Evolutionary conservation across 305 asterid genomes (phyloP).

Genomic region (Fraxinus sp.): DNA sequence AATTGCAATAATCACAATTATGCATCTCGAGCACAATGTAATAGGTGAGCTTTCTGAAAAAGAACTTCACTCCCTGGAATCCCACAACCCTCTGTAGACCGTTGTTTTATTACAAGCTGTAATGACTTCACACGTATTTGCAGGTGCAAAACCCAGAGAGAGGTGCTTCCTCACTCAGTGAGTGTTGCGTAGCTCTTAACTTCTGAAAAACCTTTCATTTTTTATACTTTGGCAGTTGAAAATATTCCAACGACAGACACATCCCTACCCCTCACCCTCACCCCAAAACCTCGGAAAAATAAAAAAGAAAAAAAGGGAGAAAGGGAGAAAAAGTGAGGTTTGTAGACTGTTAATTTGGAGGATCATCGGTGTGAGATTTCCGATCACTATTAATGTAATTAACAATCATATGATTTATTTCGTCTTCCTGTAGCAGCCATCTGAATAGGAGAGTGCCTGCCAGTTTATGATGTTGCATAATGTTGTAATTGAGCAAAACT

Average conservation of each 20-base stretch:
- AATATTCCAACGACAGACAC: neutral
- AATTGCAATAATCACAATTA: conserved; percentile 89
- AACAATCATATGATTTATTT: neutral
- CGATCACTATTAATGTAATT: neutral
- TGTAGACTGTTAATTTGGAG: neutral
- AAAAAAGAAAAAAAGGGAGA: neutral
- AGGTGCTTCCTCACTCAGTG: conserved; percentile 48
- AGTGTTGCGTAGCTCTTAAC: conserved; percentile 44
- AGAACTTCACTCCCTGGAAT: neutral
- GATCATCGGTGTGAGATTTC: neutral
- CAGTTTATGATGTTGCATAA: too few species aligned
- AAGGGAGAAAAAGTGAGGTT: neutral
- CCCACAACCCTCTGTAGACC: neutral
- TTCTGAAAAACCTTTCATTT: neutral
- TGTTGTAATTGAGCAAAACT: too few species aligned
- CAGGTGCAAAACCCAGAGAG: conserved; percentile 82
- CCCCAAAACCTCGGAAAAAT: neutral
- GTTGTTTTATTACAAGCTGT: neutral
- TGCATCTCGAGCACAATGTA: conserved; percentile 83
- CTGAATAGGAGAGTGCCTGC: too few species aligned
- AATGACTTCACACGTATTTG: conserved; percentile 24
- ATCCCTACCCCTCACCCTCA: too few species aligned
- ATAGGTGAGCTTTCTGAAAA: conserved; percentile 49
- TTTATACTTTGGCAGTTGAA: neutral
- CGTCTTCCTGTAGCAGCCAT: neutral